Evolutionary conservation across 2,329 filamentous ascomycete genomes (phyloP).

Genomic region (Diaporthe batatas): DNA sequence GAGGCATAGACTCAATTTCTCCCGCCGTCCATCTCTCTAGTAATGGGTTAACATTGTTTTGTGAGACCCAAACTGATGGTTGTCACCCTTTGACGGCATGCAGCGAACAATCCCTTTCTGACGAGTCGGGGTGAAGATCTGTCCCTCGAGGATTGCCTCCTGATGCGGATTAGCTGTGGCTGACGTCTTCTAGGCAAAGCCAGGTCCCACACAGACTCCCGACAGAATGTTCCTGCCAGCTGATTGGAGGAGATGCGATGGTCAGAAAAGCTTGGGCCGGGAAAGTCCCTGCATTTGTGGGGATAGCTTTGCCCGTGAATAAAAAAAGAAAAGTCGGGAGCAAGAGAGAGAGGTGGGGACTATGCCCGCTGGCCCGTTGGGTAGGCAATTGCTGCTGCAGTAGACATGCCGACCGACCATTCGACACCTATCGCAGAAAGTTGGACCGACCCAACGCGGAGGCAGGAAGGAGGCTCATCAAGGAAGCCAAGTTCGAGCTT

Average conservation of each 20-base stretch:
- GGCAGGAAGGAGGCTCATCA: not conserved
- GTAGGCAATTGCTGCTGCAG: not conserved
- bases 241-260: slow-evolving; percentile 41
- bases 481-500: slow-evolving; percentile 23
- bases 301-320: slow-evolving; percentile 40
- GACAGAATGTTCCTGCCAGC: slow-evolving; percentile 14
- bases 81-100: slow-evolving; percentile 29
- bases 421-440: not conserved
- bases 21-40: not conserved
- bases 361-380: not conserved
- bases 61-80: slow-evolving; percentile 25
- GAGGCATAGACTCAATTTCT: slow-evolving; percentile 9
- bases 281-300: slow-evolving; percentile 28
- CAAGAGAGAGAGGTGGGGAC: slow-evolving; percentile 42
- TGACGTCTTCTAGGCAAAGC: slow-evolving; percentile 30
- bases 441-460: not conserved
- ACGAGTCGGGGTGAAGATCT: slow-evolving; percentile 35
- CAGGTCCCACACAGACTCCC: slow-evolving; percentile 32
- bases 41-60: slow-evolving; percentile 20
- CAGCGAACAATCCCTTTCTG: slow-evolving; percentile 31
- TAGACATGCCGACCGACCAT: not conserved
- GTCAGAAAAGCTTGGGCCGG: slow-evolving; percentile 33
- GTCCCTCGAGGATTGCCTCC: slow-evolving; percentile 42
- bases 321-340: slow-evolving; percentile 43
- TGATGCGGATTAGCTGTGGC: slow-evolving; percentile 43